Percentiles rank a stretch among this genome's conserved stretches.
Conservation (phyloP, 495 filamentous ascomycete species). For the Lentithecium fluviatile region DNA sequence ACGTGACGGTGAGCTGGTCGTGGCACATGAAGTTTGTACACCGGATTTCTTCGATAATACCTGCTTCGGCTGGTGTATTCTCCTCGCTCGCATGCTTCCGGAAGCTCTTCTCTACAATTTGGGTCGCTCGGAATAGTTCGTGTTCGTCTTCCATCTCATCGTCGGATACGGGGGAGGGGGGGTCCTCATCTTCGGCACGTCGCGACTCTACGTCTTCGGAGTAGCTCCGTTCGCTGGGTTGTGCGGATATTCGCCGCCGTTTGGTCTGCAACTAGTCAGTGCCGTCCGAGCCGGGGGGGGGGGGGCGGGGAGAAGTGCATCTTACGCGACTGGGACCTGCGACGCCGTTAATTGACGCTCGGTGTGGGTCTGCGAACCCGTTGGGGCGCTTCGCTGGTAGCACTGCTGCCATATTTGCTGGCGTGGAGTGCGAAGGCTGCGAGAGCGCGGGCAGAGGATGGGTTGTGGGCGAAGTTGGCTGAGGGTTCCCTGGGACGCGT, state of each 20-base stretch:
- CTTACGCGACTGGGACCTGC: constrained; percentile 1
- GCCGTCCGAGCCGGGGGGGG: background rate
- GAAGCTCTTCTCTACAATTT: constrained; percentile 6
- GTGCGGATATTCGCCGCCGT: background rate
- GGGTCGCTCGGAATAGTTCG: constrained; percentile 8
- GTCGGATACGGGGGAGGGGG: background rate
- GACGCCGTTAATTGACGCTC: background rate
- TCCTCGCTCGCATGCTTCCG: background rate
- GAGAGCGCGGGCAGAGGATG: background rate
- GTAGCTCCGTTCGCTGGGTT: background rate
- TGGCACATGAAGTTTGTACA: constrained; percentile 98
- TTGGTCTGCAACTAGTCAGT: background rate
- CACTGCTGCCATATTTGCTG: background rate
- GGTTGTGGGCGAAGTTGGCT: background rate
- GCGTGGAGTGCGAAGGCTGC: background rate
- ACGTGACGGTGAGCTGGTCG: constrained; percentile 67
- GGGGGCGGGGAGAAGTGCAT: background rate
- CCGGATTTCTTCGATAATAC: constrained; percentile 76
- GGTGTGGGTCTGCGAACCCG: background rate
- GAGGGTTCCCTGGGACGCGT: background rate
- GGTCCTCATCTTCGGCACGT: background rate
- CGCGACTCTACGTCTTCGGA: background rate
- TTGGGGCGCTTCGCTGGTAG: constrained; percentile 2
- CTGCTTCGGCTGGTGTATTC: constrained; percentile 77
- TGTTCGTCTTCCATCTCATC: background rate